Evolutionary conservation across 2,329 filamentous ascomycete genomes (phyloP).

Genomic region (Colletotrichum destructivum): DNA sequence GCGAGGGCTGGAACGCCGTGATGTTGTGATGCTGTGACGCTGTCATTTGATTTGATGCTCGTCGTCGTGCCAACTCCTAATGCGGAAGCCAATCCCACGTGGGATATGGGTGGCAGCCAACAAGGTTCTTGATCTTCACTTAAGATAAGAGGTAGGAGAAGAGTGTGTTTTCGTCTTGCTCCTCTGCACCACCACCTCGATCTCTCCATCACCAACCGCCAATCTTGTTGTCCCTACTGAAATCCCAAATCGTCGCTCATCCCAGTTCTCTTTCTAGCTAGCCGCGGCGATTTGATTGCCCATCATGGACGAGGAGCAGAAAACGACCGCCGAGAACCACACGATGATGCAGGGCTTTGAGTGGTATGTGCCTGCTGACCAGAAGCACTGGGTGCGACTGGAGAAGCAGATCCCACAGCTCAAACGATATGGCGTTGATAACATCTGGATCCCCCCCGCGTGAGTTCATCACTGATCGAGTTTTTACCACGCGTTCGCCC

Average conservation of each 20-base stretch:
- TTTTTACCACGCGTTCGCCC: background rate
- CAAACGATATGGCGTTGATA: conserved; percentile 74
- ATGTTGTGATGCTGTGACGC: too few relatives aligned
- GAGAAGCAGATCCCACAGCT: conserved; percentile 69
- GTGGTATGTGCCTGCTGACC: conserved; percentile 78
- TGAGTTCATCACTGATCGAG: conserved; percentile 29
- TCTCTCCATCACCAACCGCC: background rate
- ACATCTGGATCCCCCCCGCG: conserved; percentile 79
- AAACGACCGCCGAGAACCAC: conserved; percentile 59
- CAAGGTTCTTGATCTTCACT: conserved; percentile 18
- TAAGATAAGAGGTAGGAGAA: background rate
- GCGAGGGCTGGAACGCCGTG: conserved; percentile 22
- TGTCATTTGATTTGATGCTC: conserved; percentile 34
- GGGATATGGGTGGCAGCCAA: background rate
- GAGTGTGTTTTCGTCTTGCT: background rate
- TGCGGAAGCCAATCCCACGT: background rate
- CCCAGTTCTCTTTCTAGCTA: background rate
- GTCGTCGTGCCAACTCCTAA: conserved; percentile 29
- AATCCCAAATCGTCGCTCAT: background rate
- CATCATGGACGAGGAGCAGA: conserved; percentile 38
- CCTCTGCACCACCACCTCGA: background rate
- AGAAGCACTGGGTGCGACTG: conserved; percentile 75
- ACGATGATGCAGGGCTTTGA: conserved; percentile 81
- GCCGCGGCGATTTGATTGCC: conserved; percentile 7
- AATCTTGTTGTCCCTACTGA: background rate